Evolutionary conservation across 2,329 filamentous ascomycete species (phyloP).

Genomic region (Neopestalotiopsis sp.): DNA sequence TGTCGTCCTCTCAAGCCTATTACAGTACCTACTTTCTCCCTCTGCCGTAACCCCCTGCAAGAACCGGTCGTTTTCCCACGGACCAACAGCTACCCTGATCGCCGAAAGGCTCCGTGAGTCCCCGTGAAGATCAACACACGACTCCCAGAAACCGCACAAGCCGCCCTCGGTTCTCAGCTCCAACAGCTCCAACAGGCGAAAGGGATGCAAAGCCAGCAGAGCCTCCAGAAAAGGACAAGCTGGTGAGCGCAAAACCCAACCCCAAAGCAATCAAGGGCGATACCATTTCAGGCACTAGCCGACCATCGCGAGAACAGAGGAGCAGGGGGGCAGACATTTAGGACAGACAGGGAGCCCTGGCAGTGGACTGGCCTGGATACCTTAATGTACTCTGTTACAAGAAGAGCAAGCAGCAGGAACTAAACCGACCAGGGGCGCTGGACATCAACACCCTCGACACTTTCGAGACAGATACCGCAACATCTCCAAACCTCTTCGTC

Average conservation of each 20-base stretch:
- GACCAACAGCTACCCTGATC: conserved; percentile 11
- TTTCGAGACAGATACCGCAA: conserved; percentile 25
- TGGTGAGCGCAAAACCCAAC: conserved; percentile 3
- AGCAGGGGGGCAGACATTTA: neutral
- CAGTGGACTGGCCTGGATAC: conserved; percentile 1
- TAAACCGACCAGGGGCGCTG: conserved; percentile 15
- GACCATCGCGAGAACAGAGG: conserved; percentile 5
- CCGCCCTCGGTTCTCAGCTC: conserved; percentile 12
- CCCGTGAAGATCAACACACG: neutral
- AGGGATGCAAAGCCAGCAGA: conserved; percentile 11
- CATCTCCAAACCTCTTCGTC: conserved; percentile 20
- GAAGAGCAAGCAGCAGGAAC: neutral
- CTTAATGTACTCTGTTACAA: conserved; percentile 5
- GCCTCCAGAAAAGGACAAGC: conserved; percentile 6
- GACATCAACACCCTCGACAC: conserved; percentile 16
- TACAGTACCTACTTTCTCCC: neutral
- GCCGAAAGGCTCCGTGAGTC: neutral
- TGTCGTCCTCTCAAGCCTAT: neutral
- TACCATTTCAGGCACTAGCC: conserved; percentile 15
- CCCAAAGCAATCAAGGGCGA: neutral
- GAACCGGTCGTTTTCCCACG: neutral
- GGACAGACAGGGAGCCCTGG: conserved; percentile 8
- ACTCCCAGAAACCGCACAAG: conserved; percentile 8
- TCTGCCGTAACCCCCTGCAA: neutral
- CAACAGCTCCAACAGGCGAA: neutral